phyloP scores from a whole-genome alignment of 257 asterid genomes.

The Hygrophila difformis region DNA sequence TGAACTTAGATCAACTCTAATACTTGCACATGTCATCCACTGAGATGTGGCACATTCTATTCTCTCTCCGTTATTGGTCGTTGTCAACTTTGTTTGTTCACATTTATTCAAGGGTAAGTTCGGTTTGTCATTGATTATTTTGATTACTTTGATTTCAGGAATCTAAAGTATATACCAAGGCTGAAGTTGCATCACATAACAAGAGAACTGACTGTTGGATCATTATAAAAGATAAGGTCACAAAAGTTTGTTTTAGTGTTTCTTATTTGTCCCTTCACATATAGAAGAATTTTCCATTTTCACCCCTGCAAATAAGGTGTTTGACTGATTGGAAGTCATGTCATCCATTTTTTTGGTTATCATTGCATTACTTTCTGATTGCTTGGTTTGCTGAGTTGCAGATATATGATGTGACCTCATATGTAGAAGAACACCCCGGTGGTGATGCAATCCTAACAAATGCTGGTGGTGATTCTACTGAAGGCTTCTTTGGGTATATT shows the following conservation, averaged over 20 bases:
- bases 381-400: conserved; percentile 15
- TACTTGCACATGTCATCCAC: too few species aligned
- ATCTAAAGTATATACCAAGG: conserved; percentile 48
- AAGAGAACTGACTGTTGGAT: conserved; percentile 92
- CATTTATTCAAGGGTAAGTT: neutral
- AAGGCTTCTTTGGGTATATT: conserved; percentile 75
- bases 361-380: neutral
- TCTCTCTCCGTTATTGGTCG: too few species aligned
- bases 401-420: conserved; percentile 92
- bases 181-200: conserved; percentile 71
- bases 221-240: conserved; percentile 85
- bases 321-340: too few species aligned
- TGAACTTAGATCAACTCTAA: too few species aligned
- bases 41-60: too few species aligned
- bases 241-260: too few species aligned
- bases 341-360: too few species aligned
- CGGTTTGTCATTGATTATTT: neutral
- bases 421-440: conserved; percentile 97
- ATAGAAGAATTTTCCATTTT: too few species aligned
- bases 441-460: conserved; percentile 89
- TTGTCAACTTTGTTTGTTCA: neutral
- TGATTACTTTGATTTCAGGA: conserved; percentile 27
- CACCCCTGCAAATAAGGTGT: too few species aligned
- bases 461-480: conserved; percentile 93
- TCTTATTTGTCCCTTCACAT: too few species aligned